Base-by-base conservation (phyloP, 2,329 filamentous ascomycete genomes). In the Talaromyces amestolkiae region DNA sequence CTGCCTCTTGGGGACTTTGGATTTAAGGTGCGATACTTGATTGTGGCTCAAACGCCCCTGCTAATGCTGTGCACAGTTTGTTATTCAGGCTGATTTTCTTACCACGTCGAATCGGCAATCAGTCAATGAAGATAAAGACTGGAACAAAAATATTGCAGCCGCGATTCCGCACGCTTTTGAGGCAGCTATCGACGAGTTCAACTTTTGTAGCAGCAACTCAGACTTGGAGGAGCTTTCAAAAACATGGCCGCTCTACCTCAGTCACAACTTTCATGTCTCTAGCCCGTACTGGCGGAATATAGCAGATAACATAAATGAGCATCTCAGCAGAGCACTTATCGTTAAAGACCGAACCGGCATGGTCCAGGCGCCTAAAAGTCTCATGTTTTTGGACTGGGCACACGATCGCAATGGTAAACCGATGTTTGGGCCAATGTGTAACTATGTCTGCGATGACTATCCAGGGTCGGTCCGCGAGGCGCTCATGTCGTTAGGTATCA, bases 1-100 rank as follows among this genome's bases (percentile, higher is more conserved):
- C 61, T 63, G 51, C 61, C 61, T 58, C 61, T 63, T 37, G 61
- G 51, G 13, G 51, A 63, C 51, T 63, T 63, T 63, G 61, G 61
- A 24, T 63, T 63, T 37, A 63, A 63, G 61, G 61, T 63, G 53
- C 37, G 51, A 58, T 56, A 49, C 49, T 35, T 33, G 41, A 62
- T 54, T 33, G 41, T 62, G 33, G 47, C 47, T 61, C 58, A 22
- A 62, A 53, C 1, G 33, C 45, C n/a, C 11, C 47, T 62, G 47
- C 60, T 62, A 62, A 62, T 62, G 33, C 45, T 62, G 31, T 58
- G 54, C 8, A 41, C 39, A 41, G 39, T 41, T 41, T 41, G 15
- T 41, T 41, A 41, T 41, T 7, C 39, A 41, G 39, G 39, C 39
- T 8, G 39, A 41, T 41, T 41, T 41, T 17, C 39, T 41, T 17